Conservation (phyloP, 192 early-diverging fungal genomes). For the Entomortierella chlamydospora region DNA sequence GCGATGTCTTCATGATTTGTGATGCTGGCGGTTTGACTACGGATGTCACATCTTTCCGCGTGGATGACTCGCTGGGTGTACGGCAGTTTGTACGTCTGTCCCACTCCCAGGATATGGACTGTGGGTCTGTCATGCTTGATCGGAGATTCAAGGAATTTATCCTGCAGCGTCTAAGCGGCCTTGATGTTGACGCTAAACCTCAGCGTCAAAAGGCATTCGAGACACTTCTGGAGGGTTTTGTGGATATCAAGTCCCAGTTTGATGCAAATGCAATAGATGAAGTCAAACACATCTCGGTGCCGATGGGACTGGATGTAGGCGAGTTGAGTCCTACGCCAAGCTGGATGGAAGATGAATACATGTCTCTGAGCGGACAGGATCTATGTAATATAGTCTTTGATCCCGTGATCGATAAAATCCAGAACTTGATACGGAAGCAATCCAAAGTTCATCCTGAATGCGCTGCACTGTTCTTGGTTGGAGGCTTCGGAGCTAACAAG, state of each 20-base stretch:
- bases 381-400: constrained; percentile 55
- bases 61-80: constrained; percentile 31
- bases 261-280: constrained; percentile 18
- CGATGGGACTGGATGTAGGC: constrained; percentile 24
- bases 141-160: constrained; percentile 33
- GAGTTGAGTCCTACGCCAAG: constrained; percentile 20
- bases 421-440: constrained; percentile 46
- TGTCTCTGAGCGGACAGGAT: constrained; percentile 40
- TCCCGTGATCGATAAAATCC: constrained; percentile 39
- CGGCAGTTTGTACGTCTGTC: constrained; percentile 38
- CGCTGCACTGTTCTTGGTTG: constrained; percentile 56
- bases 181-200: constrained; percentile 24
- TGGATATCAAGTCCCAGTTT: constrained; percentile 31
- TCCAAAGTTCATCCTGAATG: constrained; percentile 19
- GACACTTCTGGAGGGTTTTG: constrained; percentile 27
- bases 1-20: constrained; percentile 54
- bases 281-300: constrained; percentile 26
- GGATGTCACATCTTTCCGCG: constrained; percentile 49
- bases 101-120: constrained; percentile 21
- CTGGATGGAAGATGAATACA: constrained; percentile 47
- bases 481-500: constrained; percentile 57
- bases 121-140: constrained; percentile 34
- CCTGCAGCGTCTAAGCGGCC: constrained; percentile 15
- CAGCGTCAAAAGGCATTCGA: constrained; percentile 45
- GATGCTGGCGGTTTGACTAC: constrained; percentile 56